phyloP scores from a whole-genome alignment of 345 rosid species.

The Xanthoceras sorbifolium region DNA sequence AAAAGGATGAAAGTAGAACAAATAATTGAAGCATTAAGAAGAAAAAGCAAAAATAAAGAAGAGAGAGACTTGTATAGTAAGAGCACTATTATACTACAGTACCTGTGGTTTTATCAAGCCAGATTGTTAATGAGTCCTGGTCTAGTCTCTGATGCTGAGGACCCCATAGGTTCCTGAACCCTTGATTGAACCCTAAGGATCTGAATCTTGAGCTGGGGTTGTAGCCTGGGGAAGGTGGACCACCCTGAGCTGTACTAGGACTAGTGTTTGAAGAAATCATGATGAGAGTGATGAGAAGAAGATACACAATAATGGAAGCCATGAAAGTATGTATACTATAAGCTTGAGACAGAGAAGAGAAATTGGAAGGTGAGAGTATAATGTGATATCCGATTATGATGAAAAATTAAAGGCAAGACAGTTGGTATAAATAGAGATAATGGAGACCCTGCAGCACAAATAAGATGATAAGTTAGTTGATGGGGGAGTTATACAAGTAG shows the following conservation, averaged over 20 bases:
- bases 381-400: conserved; percentile 10
- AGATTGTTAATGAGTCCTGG: conserved; percentile 59
- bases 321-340: conserved; percentile 17
- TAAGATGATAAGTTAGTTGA: conserved; percentile 46
- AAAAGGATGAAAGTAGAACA: neutral
- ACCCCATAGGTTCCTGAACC: conserved; percentile 74
- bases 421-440: conserved; percentile 46
- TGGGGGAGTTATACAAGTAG: conserved; percentile 34
- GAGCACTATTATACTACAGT: too few relatives aligned
- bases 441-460: conserved; percentile 26
- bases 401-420: conserved; percentile 24
- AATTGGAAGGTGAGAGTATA: conserved; percentile 11
- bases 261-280: conserved; percentile 20
- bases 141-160: conserved; percentile 76
- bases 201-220: conserved; percentile 58
- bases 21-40: neutral
- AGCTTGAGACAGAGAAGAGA: neutral
- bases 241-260: conserved; percentile 32
- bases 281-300: conserved; percentile 30
- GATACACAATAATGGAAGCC: conserved; percentile 29
- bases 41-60: neutral
- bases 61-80: neutral
- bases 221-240: conserved; percentile 87
- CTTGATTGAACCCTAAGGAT: conserved; percentile 53
- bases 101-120: conserved; percentile 82